Base-by-base conservation (phyloP, 805 yeast species). In the Yarrowia deformans region DNA sequence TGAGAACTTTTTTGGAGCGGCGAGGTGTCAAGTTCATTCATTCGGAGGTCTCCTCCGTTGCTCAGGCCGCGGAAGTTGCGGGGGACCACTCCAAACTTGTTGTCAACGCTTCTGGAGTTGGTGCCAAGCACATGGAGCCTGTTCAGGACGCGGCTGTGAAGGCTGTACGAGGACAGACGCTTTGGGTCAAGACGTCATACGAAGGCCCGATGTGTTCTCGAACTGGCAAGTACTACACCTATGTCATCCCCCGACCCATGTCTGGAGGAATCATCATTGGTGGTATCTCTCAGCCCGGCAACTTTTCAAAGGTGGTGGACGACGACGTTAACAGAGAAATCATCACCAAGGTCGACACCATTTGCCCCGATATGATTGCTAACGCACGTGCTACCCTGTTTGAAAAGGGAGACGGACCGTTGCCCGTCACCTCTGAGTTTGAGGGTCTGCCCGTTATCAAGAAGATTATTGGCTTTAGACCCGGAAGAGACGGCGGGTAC, bases 401-500 rank as follows among this genome's bases (percentile, higher is more conserved):
- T 18, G 67, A 60, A 13, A 46, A 60, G 42, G 67, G 67, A 2
- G 50, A 34, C 42, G 67, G 67, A 34, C 63, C 63, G 37, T 56
- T 56, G 63, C 48, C 63, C 39, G 63, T 56, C 29, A 46, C 50
- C 19, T 45, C 67, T 10, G 54, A 60, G 67, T 60, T 60, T 34
- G 54, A 60, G 43, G 54, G 49, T 6, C 39, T 35, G 9, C 43
- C 60, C 9, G 40, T 50, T 29, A 79, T 81, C 29, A 80, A 83
- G 60, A 76, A 82, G 54, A 86, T 86, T 73, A 89, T 87, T 32
- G 94, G 91, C 0, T 83, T 88, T 69, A 82, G 93, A 76, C 93
- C 93, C 0, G 89, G 83, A 1, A 80, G 93, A 73, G 74, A 79
- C 19, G 88, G 85, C 9, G 93, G 93, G 16, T 81, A 84, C 8